phyloP scores from a whole-genome alignment of 2,329 filamentous ascomycete species.

The Aspergillus pseudoterreus region DNA sequence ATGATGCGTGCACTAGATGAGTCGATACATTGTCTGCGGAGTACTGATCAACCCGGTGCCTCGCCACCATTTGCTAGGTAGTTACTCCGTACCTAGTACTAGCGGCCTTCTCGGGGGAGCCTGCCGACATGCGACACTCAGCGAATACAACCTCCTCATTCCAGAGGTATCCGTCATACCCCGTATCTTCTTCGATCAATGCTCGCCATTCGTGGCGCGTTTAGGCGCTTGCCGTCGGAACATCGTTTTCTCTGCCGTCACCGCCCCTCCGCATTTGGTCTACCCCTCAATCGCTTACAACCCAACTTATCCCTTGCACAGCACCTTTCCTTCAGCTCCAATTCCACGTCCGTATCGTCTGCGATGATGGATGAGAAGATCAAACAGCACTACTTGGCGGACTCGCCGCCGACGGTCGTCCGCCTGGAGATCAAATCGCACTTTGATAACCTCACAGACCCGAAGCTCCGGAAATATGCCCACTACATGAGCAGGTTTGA shows the following conservation, averaged over 20 bases:
- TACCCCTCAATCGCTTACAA: constrained; percentile 14
- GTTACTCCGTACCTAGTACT: too few relatives aligned
- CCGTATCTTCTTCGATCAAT: constrained; percentile 9
- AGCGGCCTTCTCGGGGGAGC: neutral
- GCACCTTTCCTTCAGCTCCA: constrained; percentile 9
- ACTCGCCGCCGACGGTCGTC: constrained; percentile 84
- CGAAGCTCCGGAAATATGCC: constrained; percentile 79
- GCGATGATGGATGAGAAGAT: constrained; percentile 38
- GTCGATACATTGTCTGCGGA: neutral
- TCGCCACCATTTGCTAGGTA: neutral
- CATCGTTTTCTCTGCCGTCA: constrained; percentile 14
- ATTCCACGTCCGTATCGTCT: constrained; percentile 10
- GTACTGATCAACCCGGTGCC: neutral
- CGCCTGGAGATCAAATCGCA: constrained; percentile 87
- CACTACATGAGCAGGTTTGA: constrained; percentile 76
- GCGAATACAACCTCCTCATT: neutral
- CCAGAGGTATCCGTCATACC: neutral
- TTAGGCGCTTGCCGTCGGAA: constrained; percentile 19
- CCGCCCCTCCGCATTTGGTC: constrained; percentile 14
- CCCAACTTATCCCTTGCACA: constrained; percentile 1
- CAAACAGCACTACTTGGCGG: constrained; percentile 73
- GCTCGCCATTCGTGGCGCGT: constrained; percentile 19
- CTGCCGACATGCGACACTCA: neutral
- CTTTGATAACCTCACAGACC: constrained; percentile 62
- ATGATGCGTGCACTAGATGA: too few relatives aligned